A percentile compares a stretch with the other conserved stretches of the same genome.
These are phyloP conservation scores for Excoecaria agallocha DNA, from an alignment of 345 rosid genomes.

Conservation along the genomic window DNA sequence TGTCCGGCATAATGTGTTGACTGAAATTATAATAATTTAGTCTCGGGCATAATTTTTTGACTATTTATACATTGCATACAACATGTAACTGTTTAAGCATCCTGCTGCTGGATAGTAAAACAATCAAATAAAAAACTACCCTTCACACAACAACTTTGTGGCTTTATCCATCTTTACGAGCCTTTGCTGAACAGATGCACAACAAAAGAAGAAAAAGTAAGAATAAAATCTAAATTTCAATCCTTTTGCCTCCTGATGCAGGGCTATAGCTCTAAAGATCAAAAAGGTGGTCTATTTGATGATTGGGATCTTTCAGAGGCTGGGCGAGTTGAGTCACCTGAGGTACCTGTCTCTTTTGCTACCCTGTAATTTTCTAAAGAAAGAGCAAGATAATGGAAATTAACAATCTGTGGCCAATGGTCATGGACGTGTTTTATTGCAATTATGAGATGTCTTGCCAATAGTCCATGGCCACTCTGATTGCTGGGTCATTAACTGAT, in stretches of 20 bases:
- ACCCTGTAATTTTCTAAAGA: slow-evolving; percentile 2
- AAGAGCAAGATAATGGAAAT: background rate
- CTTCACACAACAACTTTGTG: background rate
- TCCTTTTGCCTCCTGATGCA: slow-evolving; percentile 22
- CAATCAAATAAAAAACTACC: background rate
- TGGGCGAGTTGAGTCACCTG: slow-evolving; percentile 60
- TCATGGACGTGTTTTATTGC: slow-evolving; percentile 9
- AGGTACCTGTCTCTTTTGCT: slow-evolving; percentile 45
- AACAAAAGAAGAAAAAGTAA: background rate
- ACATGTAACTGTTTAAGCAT: background rate
- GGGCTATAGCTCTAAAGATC: slow-evolving; percentile 92
- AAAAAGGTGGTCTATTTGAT: slow-evolving; percentile 63
- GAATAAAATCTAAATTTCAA: background rate
- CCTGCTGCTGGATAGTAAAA: background rate
- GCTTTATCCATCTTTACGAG: background rate
- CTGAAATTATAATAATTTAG: background rate
- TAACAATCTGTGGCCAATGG: background rate
- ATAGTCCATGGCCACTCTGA: slow-evolving; percentile 2
- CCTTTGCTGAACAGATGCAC: background rate
- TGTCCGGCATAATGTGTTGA: background rate
- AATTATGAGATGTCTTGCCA: background rate
- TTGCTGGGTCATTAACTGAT: slow-evolving; percentile 1
- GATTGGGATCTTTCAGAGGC: slow-evolving; percentile 93
- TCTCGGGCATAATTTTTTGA: background rate
- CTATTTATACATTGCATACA: background rate